A percentile compares a stretch with the other conserved stretches of the same genome.
Evolutionary conservation across 495 filamentous ascomycete species (phyloP).

Genomic region (Penicillium atrosanguineum): DNA sequence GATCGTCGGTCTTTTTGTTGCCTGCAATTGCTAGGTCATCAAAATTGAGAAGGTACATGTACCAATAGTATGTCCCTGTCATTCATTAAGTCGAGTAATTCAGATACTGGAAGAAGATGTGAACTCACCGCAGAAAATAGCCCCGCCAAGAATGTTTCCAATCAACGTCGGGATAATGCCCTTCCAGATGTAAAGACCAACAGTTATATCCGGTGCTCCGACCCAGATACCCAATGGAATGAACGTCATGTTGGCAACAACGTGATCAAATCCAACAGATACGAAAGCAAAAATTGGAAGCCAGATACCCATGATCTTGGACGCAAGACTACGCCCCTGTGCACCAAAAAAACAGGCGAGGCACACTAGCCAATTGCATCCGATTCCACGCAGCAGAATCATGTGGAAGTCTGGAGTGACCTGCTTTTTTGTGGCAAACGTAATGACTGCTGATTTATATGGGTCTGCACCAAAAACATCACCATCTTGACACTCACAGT

Average conservation of each 20-base stretch:
- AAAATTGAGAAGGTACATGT: slow-evolving; percentile 42
- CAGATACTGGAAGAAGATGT: too few species aligned
- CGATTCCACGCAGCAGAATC: slow-evolving; percentile 60
- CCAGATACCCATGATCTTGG: slow-evolving; percentile 63
- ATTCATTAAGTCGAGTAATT: too few species aligned
- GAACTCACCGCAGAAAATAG: slow-evolving; percentile 28
- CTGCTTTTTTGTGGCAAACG: slow-evolving; percentile 54
- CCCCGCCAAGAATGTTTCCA: slow-evolving; percentile 59
- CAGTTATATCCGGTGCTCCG: slow-evolving; percentile 45
- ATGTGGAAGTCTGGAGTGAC: slow-evolving; percentile 56
- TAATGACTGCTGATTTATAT: slow-evolving; percentile 48
- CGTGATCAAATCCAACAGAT: slow-evolving; percentile 59
- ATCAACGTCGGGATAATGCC: slow-evolving; percentile 57
- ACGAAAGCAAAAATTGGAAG: slow-evolving; percentile 62
- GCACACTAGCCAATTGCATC: slow-evolving; percentile 65
- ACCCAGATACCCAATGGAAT: slow-evolving; percentile 57
- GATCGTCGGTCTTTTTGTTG: slow-evolving; percentile 6
- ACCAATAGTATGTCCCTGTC: slow-evolving; percentile 49
- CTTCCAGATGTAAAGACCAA: slow-evolving; percentile 63
- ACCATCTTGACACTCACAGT: slow-evolving; percentile 38
- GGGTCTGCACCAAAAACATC: slow-evolving; percentile 52
- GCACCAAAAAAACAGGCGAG: slow-evolving; percentile 57
- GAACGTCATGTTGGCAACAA: slow-evolving; percentile 66
- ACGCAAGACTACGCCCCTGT: slow-evolving; percentile 50
- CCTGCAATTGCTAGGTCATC: slow-evolving; percentile 23